Evolutionary conservation across 2,329 filamentous ascomycete species (phyloP).

Genomic region (Fusarium neocosmosporiellum): DNA sequence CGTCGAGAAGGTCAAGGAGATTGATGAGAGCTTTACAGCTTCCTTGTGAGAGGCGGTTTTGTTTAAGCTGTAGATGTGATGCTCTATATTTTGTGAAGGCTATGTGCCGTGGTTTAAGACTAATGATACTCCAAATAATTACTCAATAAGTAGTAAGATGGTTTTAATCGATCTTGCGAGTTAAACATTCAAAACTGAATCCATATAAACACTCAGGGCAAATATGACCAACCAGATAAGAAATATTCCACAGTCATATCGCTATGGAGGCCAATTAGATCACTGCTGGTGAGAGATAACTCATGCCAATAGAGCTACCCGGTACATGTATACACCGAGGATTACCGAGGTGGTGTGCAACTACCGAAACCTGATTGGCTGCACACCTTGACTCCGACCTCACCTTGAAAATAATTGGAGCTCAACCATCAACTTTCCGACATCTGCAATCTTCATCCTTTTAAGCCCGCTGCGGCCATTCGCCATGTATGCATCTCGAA

Average conservation of each 20-base stretch:
- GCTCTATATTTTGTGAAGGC: too few relatives aligned
- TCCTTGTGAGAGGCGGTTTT: constrained; percentile 5
- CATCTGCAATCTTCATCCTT: constrained; percentile 5
- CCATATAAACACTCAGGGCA: background rate
- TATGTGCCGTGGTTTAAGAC: background rate
- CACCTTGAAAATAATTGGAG: constrained; percentile 39
- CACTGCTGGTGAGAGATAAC: background rate
- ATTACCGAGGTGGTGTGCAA: constrained; percentile 26
- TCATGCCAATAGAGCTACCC: background rate
- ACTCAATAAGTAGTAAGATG: background rate
- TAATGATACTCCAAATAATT: background rate
- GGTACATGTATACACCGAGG: constrained; percentile 21
- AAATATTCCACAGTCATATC: background rate
- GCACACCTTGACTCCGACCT: constrained; percentile 18
- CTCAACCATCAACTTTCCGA: constrained; percentile 21
- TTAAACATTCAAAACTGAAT: background rate
- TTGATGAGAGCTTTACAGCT: constrained; percentile 55
- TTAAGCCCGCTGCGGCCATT: constrained; percentile 13
- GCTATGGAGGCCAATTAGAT: background rate
- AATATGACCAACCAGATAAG: background rate
- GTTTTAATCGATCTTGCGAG: background rate
- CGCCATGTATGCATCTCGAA: constrained; percentile 50
- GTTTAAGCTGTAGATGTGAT: too few relatives aligned
- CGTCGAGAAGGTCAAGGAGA: constrained; percentile 60
- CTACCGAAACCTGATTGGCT: constrained; percentile 30